Evolutionary conservation across 2,329 filamentous ascomycete species (phyloP).

Genomic region (Microdochium trichocladiopsis): DNA sequence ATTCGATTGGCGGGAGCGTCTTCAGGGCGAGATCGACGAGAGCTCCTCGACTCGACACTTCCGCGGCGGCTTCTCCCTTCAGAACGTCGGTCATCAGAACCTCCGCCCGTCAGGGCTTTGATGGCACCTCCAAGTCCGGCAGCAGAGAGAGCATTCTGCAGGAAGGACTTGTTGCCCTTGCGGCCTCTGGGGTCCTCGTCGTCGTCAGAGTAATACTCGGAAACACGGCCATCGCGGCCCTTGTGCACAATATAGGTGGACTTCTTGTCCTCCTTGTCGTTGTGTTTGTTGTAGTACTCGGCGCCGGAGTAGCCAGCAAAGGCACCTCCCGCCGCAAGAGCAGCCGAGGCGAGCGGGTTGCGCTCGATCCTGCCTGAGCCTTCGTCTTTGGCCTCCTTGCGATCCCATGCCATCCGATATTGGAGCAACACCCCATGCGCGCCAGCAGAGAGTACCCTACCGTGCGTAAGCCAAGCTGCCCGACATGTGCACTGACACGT

Average conservation of each 20-base stretch:
- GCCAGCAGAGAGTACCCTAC: no score
- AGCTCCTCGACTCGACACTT: slow-evolving; percentile 35
- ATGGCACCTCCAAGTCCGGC: slow-evolving; percentile 55
- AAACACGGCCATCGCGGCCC: slow-evolving; percentile 43
- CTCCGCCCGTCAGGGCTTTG: slow-evolving; percentile 49
- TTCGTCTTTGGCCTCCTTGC: slow-evolving; percentile 47
- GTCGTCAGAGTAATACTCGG: slow-evolving; percentile 51
- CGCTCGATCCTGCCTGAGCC: slow-evolving; percentile 41
- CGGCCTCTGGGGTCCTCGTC: slow-evolving; percentile 47
- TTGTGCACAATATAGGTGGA: slow-evolving; percentile 45
- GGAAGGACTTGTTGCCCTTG: slow-evolving; percentile 57
- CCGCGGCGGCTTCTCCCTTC: slow-evolving; percentile 21
- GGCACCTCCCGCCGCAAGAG: slow-evolving; percentile 56
- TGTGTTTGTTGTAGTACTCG: slow-evolving; percentile 55
- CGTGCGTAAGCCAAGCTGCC: no score
- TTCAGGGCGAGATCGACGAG: slow-evolving; percentile 46
- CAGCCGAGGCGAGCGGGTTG: slow-evolving; percentile 53
- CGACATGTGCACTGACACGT: no score
- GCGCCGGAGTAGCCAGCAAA: slow-evolving; percentile 58
- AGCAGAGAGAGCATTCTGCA: slow-evolving; percentile 54
- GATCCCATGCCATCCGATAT: slow-evolving; percentile 57
- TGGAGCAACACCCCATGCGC: no score
- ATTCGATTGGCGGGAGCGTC: slow-evolving; percentile 48
- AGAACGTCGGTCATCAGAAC: slow-evolving; percentile 29
- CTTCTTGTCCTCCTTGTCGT: slow-evolving; percentile 46